These are phyloP conservation scores for Entomortierella lignicola DNA, from an alignment of 192 early-diverging fungal genomes.

Conservation along the genomic window DNA sequence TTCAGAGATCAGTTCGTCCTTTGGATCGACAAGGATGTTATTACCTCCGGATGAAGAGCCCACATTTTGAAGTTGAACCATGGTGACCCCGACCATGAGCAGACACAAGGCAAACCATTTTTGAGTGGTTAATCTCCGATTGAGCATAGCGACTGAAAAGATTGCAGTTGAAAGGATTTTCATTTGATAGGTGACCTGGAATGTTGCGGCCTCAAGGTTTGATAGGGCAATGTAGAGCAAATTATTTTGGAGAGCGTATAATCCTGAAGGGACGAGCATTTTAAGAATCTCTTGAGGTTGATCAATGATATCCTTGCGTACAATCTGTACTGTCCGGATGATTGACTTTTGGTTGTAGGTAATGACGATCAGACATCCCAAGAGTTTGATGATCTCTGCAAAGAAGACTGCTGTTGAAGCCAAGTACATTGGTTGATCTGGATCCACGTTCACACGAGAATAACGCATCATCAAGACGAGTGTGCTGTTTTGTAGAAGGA, in stretches of 20 bases:
- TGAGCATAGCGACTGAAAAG: slow-evolving; percentile 84
- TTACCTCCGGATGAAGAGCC: slow-evolving; percentile 3
- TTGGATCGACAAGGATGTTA: slow-evolving; percentile 19
- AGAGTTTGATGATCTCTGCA: slow-evolving; percentile 87
- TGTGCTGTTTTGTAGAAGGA: slow-evolving; percentile 91
- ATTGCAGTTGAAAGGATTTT: slow-evolving; percentile 91
- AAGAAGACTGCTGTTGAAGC: slow-evolving; percentile 94
- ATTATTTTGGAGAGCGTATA: slow-evolving; percentile 90
- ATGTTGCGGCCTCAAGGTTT: slow-evolving; percentile 86
- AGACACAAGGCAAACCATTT: slow-evolving; percentile 84
- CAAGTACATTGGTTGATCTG: slow-evolving; percentile 77
- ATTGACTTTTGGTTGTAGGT: slow-evolving; percentile 59
- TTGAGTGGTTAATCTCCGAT: slow-evolving; percentile 63
- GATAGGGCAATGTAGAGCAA: slow-evolving; percentile 83
- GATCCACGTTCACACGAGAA: slow-evolving; percentile 73
- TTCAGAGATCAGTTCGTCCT: slow-evolving; percentile 16
- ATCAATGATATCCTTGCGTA: slow-evolving; percentile 65
- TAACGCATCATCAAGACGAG: slow-evolving; percentile 93
- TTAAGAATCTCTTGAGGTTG: slow-evolving; percentile 77
- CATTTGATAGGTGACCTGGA: slow-evolving; percentile 92
- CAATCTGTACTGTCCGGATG: slow-evolving; percentile 48
- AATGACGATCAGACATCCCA: slow-evolving; percentile 63
- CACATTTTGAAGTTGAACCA: slow-evolving; percentile 80
- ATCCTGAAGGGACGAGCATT: slow-evolving; percentile 81
- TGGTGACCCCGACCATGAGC: slow-evolving; percentile 82